phyloP scores from a whole-genome alignment of 129 eudicot genomes.

The Flaveria robusta region DNA sequence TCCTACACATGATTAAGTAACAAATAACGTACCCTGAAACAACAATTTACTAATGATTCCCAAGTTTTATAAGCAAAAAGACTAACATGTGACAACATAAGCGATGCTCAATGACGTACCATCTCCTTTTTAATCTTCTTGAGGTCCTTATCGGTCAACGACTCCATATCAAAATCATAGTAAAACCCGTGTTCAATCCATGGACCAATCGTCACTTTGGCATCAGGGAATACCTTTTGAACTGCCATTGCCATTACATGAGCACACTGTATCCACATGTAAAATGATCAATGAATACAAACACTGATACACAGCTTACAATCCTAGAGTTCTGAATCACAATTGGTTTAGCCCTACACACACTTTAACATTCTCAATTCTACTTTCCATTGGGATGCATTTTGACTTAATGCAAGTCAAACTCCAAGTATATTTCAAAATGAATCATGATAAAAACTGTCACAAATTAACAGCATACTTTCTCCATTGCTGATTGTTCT shows the following conservation, averaged over 20 bases:
- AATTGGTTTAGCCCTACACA: not conserved
- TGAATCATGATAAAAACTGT: too few species aligned
- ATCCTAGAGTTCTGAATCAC: not conserved
- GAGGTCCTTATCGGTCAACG: slow-evolving; percentile 87
- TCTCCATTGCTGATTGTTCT: too few species aligned
- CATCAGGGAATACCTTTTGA: slow-evolving; percentile 90
- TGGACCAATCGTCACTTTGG: slow-evolving; percentile 98
- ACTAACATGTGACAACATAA: not conserved
- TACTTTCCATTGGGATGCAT: not conserved
- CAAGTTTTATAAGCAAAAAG: slow-evolving; percentile 8
- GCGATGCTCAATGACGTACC: slow-evolving; percentile 53
- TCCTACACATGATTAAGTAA: slow-evolving; percentile 83
- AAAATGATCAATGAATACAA: slow-evolving; percentile 12
- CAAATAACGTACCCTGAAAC: slow-evolving; percentile 53
- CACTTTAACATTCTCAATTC: not conserved
- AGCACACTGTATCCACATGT: slow-evolving; percentile 80
- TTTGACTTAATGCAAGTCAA: slow-evolving; percentile 1
- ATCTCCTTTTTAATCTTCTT: slow-evolving; percentile 95
- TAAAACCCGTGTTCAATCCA: slow-evolving; percentile 98
- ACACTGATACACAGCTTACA: not conserved
- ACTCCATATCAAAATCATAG: slow-evolving; percentile 94
- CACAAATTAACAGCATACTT: too few species aligned
- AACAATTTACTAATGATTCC: slow-evolving; percentile 40
- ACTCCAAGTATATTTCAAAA: not conserved
- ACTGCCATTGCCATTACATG: slow-evolving; percentile 99